Percentiles rank a stretch among this genome's conserved stretches.
Conservation (phyloP, 371 early-diverging fungal genomes). For the Mortierella sp. region DNA sequence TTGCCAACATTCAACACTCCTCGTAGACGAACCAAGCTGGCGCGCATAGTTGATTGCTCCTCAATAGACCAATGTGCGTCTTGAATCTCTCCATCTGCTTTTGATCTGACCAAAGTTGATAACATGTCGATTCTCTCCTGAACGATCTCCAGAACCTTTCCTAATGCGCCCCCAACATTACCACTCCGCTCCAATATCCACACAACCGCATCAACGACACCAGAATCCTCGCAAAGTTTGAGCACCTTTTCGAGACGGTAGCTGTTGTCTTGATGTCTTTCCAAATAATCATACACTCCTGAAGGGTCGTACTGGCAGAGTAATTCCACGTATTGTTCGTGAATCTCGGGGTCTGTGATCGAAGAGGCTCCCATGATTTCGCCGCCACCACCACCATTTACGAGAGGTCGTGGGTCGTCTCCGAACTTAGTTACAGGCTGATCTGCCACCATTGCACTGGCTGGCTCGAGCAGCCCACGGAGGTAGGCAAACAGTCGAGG, state of each 20-base stretch:
- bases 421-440: background rate
- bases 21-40: conserved; percentile 67
- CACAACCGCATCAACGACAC: conserved; percentile 78
- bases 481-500: conserved; percentile 74
- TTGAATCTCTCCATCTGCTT: conserved; percentile 29
- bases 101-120: conserved; percentile 60
- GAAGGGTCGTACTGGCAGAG: conserved; percentile 79
- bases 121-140: conserved; percentile 64
- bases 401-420: background rate
- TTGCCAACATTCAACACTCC: conserved; percentile 74
- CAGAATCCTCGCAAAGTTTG: conserved; percentile 67
- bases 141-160: conserved; percentile 73
- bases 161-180: conserved; percentile 75
- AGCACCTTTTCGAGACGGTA: conserved; percentile 71
- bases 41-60: conserved; percentile 65
- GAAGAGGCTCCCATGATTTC: conserved; percentile 29
- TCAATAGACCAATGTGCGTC: conserved; percentile 67
- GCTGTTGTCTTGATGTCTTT: conserved; percentile 68
- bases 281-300: conserved; percentile 73
- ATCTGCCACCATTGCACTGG: conserved; percentile 11
- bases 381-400: background rate
- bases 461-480: conserved; percentile 76
- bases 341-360: conserved; percentile 61
- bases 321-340: conserved; percentile 77
- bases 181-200: conserved; percentile 86